These are phyloP conservation scores for Globisporangium canariense DNA, from an alignment of 352 stramenopile species.

Conservation along the genomic window DNA sequence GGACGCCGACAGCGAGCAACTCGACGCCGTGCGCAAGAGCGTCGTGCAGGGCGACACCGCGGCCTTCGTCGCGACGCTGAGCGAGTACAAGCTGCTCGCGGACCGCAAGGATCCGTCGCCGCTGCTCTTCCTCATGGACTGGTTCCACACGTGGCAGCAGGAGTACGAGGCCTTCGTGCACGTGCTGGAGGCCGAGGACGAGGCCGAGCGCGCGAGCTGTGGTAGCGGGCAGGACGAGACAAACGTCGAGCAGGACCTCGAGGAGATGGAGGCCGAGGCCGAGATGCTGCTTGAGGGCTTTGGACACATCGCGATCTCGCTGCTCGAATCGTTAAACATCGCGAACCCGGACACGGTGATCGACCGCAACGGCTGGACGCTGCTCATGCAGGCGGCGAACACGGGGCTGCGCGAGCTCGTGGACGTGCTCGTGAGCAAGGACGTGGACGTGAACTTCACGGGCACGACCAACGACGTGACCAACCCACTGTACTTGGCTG, in stretches of 20 bases:
- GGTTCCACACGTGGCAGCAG: conserved; percentile 84
- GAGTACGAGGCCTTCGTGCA: conserved; percentile 83
- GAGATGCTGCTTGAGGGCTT: conserved; percentile 68
- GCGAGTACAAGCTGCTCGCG: conserved; percentile 22
- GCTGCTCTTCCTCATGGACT: conserved; percentile 79
- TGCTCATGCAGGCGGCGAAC: conserved; percentile 86
- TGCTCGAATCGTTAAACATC: conserved; percentile 45
- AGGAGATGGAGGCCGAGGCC: conserved; percentile 71
- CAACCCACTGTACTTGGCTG: conserved; percentile 69
- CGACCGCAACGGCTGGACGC: conserved; percentile 77
- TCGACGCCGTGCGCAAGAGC: conserved; percentile 58
- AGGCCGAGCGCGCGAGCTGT: conserved; percentile 18
- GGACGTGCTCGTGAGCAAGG: conserved; percentile 45
- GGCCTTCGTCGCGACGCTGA: conserved; percentile 37
- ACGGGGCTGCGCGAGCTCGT: conserved; percentile 55
- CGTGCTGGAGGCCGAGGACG: conserved; percentile 58
- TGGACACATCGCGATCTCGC: conserved; percentile 37
- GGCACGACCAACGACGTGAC: conserved; percentile 41
- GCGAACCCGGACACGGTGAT: conserved; percentile 44
- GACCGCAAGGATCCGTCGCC: conserved; percentile 31
- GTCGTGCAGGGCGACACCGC: conserved; percentile 50
- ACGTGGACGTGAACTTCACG: conserved; percentile 59
- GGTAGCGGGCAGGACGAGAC: conserved; percentile 22
- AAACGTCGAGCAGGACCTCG: conserved; percentile 56
- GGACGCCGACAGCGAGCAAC: conserved; percentile 29